Percentiles rank a stretch among this genome's conserved stretches.
phyloP scores from a whole-genome alignment of 345 rosid genomes.

The Acer yangbiense region DNA sequence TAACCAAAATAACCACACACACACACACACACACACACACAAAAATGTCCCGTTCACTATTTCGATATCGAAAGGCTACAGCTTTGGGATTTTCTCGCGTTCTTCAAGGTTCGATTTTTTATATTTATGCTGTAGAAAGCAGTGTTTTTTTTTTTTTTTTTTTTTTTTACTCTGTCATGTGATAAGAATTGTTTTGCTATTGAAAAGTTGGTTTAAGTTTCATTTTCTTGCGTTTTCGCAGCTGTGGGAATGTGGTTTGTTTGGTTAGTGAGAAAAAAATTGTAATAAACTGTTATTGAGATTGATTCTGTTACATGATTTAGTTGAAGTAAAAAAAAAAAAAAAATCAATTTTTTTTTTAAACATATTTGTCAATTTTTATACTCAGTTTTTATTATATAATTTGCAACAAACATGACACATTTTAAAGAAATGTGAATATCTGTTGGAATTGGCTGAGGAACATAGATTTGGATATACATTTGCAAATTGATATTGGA shows the following conservation, averaged over 20 bases:
- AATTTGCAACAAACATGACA: background rate
- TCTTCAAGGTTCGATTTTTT: slow-evolving; percentile 50
- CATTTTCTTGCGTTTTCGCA: background rate
- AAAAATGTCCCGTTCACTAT: slow-evolving; percentile 53
- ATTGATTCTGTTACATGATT: background rate
- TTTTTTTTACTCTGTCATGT: background rate
- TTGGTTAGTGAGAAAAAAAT: slow-evolving; percentile 17
- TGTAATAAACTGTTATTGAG: background rate
- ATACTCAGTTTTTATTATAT: background rate
- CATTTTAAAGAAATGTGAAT: no score
- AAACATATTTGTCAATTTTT: background rate
- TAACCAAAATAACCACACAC: background rate
- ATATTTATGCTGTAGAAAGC: background rate
- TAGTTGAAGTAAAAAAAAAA: background rate
- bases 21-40: background rate
- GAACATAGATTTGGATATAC: no score
- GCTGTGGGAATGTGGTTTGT: background rate
- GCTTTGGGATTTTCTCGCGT: slow-evolving; percentile 50
- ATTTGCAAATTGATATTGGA: background rate
- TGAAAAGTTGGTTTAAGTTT: background rate
- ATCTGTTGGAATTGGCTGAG: no score
- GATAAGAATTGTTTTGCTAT: background rate
- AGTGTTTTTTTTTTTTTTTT: background rate
- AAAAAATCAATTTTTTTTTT: no score
- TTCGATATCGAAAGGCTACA: slow-evolving; percentile 56